Evolutionary conservation across 2,329 filamentous ascomycete species (phyloP), one percentile per base, ranked within the genome.

Genomic region (Teratosphaeria gauchensis): DNA sequence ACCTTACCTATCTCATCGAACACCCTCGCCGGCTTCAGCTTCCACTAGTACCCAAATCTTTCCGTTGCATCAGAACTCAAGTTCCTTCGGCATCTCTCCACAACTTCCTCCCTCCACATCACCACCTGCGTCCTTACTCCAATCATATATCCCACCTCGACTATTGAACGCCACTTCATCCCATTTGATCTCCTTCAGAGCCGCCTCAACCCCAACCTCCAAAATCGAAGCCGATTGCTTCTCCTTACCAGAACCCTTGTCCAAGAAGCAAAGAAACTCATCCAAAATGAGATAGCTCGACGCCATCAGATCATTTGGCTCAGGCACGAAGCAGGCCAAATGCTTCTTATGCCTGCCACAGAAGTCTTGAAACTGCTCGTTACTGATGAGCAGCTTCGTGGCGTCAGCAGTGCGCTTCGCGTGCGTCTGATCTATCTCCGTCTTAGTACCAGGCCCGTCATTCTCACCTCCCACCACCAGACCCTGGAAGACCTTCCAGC

Each of bases 401-500:
- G 74, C 79, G 70, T 77, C 62, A 3, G 63, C 57, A 55, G 64
- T 66, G 46, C 65, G 65, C 55, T 64, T 61, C 54, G 62, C 61
- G 19, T 59, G 38, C 30, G 51, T 54, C 42, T 24, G n/a, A 9
- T 48, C 42, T 21, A 2, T 48, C 2, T 48, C 42, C 2, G 62
- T 64, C 48, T 65, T 58, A 12, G 31, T 16, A n/a, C 8, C 19
- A 3, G 31, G 75, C 62, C 3, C 72, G 54, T 82, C 80, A 63
- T 83, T 83, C 67, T 83, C 80, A 1, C 78, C 80, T 14, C 69
- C 72, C 2, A 83, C 78, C 5, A 78, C 72, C n/a, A 84, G 71
- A 4, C 77, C 75, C 63, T 83, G 80, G 65, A 84, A 84, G 31
- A 72, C 75, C 65, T 82, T 83, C 80, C 80, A 83, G 0, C 81